These are phyloP conservation scores for Echeveria elegans DNA, from an alignment of 164 flowering plant genomes.

Conservation along the genomic window DNA sequence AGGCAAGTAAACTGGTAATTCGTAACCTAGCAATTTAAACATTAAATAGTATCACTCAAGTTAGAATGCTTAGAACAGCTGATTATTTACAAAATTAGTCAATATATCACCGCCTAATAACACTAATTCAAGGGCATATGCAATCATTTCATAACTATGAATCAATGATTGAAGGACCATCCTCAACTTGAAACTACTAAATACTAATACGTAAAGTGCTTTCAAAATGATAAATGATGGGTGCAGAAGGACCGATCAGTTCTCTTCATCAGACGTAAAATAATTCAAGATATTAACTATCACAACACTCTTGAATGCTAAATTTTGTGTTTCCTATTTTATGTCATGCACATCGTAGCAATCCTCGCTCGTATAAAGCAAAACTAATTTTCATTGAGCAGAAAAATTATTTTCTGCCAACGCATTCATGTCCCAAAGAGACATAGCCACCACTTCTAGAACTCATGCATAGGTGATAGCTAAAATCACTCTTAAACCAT, in stretches of 20 bases:
- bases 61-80: neutral
- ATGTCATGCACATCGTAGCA: no score
- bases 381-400: neutral
- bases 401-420: neutral
- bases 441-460: neutral
- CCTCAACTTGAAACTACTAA: neutral
- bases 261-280: neutral
- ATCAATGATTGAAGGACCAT: neutral
- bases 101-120: neutral
- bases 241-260: neutral
- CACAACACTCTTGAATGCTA: neutral
- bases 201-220: neutral
- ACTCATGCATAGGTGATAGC: neutral
- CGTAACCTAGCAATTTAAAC: neutral
- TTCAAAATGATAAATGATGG: neutral
- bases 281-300: no score
- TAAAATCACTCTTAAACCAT: neutral
- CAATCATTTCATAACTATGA: neutral
- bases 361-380: neutral
- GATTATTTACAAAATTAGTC: neutral
- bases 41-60: neutral
- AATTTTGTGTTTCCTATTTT: neutral
- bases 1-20: neutral
- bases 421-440: neutral
- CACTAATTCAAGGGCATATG: neutral